These are phyloP conservation scores for Aspergillus bertholletiae DNA, from an alignment of 495 filamentous ascomycete species.

Conservation along the genomic window DNA sequence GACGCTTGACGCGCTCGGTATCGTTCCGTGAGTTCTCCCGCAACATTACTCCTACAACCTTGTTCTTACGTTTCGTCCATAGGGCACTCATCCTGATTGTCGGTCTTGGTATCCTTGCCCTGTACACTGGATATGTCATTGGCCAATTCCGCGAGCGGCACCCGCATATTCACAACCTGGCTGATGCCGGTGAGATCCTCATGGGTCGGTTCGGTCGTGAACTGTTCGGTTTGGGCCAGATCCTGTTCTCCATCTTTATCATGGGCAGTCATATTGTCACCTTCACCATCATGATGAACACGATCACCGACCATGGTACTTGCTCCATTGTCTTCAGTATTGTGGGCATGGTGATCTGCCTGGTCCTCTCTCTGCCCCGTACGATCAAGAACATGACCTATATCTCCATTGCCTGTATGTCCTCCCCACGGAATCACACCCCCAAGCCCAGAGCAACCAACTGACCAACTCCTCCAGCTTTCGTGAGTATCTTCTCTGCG, in stretches of 20 bases:
- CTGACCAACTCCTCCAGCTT: slow-evolving; percentile 14
- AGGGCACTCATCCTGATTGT: slow-evolving; percentile 60
- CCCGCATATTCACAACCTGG: slow-evolving; percentile 64
- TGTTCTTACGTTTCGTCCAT: background rate
- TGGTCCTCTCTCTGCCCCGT: slow-evolving; percentile 63
- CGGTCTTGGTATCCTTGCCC: slow-evolving; percentile 61
- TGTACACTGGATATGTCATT: slow-evolving; percentile 74
- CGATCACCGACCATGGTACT: slow-evolving; percentile 58
- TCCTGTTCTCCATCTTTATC: slow-evolving; percentile 70
- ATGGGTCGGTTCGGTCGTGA: slow-evolving; percentile 62
- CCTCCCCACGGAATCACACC: slow-evolving; percentile 57
- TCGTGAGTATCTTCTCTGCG: slow-evolving; percentile 31
- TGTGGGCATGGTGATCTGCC: slow-evolving; percentile 60
- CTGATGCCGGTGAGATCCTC: slow-evolving; percentile 62
- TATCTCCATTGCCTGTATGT: slow-evolving; percentile 61
- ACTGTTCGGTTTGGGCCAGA: slow-evolving; percentile 61
- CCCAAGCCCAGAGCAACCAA: slow-evolving; percentile 30
- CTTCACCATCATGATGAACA: slow-evolving; percentile 65
- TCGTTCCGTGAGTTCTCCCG: slow-evolving; percentile 41
- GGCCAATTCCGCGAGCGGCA: slow-evolving; percentile 64
- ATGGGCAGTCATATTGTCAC: slow-evolving; percentile 75
- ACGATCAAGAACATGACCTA: slow-evolving; percentile 60
- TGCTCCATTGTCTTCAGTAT: slow-evolving; percentile 70
- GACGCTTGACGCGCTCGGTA: slow-evolving; percentile 58
- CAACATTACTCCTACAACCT: background rate